These are phyloP conservation scores for Colletotrichum nymphaeae DNA, from an alignment of 2,329 filamentous ascomycete genomes.

Conservation along the genomic window DNA sequence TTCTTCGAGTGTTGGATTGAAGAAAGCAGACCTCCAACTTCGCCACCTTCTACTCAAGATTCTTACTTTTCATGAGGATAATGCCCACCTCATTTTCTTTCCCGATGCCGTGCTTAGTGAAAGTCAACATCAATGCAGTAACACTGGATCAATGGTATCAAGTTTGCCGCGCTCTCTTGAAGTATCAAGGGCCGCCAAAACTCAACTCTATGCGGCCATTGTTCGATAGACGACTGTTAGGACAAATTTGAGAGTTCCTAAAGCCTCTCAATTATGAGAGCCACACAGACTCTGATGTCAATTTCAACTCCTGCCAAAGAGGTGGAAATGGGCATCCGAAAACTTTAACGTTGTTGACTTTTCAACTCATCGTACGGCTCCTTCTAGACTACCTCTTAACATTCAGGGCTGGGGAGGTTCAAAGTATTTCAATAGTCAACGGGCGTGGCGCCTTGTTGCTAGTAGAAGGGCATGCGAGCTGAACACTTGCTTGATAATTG, in stretches of 20 bases:
- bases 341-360: not conserved
- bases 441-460: not conserved
- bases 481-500: not conserved
- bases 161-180: not conserved
- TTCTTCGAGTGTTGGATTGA: constrained; percentile 76
- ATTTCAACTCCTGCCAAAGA: too few species aligned
- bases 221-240: too few species aligned
- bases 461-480: not conserved
- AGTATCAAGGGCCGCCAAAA: not conserved
- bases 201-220: too few species aligned
- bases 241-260: too few species aligned
- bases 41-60: constrained; percentile 21
- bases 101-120: not conserved
- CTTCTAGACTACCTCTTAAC: not conserved
- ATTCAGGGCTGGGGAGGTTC: not conserved
- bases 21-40: constrained; percentile 56
- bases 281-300: too few species aligned
- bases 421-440: not conserved
- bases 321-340: not conserved
- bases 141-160: not conserved
- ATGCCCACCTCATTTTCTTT: not conserved
- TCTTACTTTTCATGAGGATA: constrained; percentile 20
- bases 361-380: not conserved
- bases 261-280: too few species aligned
- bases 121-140: not conserved